These are phyloP conservation scores for Cyclotella cryptica DNA, from an alignment of 108 stramenopile species.

Conservation along the genomic window DNA sequence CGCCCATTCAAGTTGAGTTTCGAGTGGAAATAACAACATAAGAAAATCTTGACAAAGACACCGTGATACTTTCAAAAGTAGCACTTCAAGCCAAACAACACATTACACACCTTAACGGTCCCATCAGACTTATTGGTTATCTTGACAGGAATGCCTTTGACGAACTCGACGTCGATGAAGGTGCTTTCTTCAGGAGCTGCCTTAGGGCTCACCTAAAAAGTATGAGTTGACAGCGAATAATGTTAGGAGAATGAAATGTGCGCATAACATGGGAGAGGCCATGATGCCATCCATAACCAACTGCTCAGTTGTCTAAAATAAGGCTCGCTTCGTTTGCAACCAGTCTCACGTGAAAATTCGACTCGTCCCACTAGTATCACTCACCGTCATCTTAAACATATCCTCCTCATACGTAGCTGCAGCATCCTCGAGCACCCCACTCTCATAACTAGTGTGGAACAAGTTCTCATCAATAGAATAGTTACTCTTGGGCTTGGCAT, in stretches of 20 bases:
- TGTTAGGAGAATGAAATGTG: no score
- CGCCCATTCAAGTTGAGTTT: not conserved
- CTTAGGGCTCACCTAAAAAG: slow-evolving; percentile 69
- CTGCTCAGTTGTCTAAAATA: not conserved
- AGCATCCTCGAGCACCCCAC: slow-evolving; percentile 95
- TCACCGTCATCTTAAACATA: slow-evolving; percentile 96
- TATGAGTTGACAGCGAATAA: no score
- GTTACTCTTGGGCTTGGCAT: slow-evolving; percentile 94
- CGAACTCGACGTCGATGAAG: slow-evolving; percentile 88
- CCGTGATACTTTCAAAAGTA: not conserved
- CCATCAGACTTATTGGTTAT: slow-evolving; percentile 91
- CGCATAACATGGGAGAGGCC: not conserved
- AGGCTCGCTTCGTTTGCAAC: not conserved
- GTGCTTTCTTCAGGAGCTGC: slow-evolving; percentile 88
- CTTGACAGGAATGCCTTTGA: slow-evolving; percentile 95
- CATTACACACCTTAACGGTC: slow-evolving; percentile 67
- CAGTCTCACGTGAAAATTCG: not conserved
- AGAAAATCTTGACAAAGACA: not conserved
- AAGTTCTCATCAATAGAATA: slow-evolving; percentile 99
- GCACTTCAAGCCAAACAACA: no score
- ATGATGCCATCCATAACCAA: not conserved
- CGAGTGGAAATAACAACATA: not conserved
- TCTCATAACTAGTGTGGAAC: slow-evolving; percentile 98
- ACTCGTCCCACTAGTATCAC: not conserved
- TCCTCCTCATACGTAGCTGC: slow-evolving; percentile 78